Evolutionary conservation across 2,329 filamentous ascomycete genomes (phyloP).

Genomic region (Cercospora nicotianae): DNA sequence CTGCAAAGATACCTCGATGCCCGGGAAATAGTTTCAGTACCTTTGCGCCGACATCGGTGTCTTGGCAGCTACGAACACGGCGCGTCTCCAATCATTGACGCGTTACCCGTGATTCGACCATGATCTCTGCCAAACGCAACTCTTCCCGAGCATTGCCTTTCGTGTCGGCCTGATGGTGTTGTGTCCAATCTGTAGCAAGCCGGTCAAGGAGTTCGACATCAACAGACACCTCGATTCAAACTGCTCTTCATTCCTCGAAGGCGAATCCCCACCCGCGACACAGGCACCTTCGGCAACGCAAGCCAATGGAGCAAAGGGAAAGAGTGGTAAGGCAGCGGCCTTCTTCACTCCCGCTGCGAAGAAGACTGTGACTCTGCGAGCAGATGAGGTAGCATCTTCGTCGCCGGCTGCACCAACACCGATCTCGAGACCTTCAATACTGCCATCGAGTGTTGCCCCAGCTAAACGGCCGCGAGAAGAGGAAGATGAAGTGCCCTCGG

Average conservation of each 20-base stretch:
- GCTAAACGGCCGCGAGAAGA: conserved; percentile 33
- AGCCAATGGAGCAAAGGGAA: conserved; percentile 32
- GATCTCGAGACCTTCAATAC: conserved; percentile 1
- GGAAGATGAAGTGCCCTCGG: conserved; percentile 19
- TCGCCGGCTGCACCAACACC: conserved; percentile 28
- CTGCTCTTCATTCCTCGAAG: conserved; percentile 68
- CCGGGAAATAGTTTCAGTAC: background rate
- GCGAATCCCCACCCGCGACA: conserved; percentile 45
- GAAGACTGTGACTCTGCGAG: conserved; percentile 36
- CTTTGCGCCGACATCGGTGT: background rate
- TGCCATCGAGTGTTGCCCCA: conserved; percentile 29
- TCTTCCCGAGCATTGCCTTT: background rate
- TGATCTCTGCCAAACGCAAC: background rate
- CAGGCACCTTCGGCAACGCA: conserved; percentile 27
- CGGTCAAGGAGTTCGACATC: conserved; percentile 66
- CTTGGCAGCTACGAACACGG: background rate
- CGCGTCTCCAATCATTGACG: conserved; percentile 8
- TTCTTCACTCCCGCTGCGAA: conserved; percentile 57
- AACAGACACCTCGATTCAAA: conserved; percentile 88
- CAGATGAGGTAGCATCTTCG: conserved; percentile 26
- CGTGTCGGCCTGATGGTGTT: conserved; percentile 31
- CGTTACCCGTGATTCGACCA: background rate
- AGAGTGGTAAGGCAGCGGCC: conserved; percentile 48
- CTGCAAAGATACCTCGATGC: background rate
- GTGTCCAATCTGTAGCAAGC: conserved; percentile 40